A percentile compares a stretch with the other conserved stretches of the same genome.
These are phyloP conservation scores for Monilinia aucupariae DNA, from an alignment of 2,329 filamentous ascomycete genomes.

Conservation along the genomic window DNA sequence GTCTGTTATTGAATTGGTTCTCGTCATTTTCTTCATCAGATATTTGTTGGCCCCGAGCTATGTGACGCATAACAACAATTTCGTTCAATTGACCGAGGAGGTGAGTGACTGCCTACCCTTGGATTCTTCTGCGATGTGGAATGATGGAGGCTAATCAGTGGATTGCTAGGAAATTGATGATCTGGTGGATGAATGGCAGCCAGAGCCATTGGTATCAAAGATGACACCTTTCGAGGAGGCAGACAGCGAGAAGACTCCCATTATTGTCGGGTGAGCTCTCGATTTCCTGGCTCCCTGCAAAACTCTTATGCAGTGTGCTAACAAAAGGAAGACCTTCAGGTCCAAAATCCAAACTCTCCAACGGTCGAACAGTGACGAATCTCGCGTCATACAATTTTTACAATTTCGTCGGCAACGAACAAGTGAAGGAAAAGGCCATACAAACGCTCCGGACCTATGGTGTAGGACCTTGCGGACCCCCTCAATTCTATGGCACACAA, in stretches of 20 bases:
- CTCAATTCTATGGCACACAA: conserved; percentile 96
- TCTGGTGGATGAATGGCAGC: conserved; percentile 91
- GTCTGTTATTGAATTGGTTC: conserved; percentile 84
- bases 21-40: conserved; percentile 91
- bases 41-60: conserved; percentile 91
- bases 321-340: conserved; percentile 63
- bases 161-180: conserved; percentile 77
- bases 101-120: conserved; percentile 35
- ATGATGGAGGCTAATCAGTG: conserved; percentile 14
- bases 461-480: conserved; percentile 92
- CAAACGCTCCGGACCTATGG: conserved; percentile 91
- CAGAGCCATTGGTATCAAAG: conserved; percentile 78
- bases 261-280: conserved; percentile 72
- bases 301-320: conserved; percentile 11
- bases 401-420: conserved; percentile 90
- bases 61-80: conserved; percentile 82
- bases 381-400: conserved; percentile 96
- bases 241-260: conserved; percentile 77
- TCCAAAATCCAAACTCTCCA: conserved; percentile 82
- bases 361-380: conserved; percentile 86
- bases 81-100: conserved; percentile 83
- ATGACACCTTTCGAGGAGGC: conserved; percentile 69
- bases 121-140: neutral
- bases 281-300: neutral
- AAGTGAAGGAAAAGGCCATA: conserved; percentile 90